These are phyloP conservation scores for Heterobasidion annosum DNA, from an alignment of 1,284 basidiomycete genomes.

Conservation along the genomic window DNA sequence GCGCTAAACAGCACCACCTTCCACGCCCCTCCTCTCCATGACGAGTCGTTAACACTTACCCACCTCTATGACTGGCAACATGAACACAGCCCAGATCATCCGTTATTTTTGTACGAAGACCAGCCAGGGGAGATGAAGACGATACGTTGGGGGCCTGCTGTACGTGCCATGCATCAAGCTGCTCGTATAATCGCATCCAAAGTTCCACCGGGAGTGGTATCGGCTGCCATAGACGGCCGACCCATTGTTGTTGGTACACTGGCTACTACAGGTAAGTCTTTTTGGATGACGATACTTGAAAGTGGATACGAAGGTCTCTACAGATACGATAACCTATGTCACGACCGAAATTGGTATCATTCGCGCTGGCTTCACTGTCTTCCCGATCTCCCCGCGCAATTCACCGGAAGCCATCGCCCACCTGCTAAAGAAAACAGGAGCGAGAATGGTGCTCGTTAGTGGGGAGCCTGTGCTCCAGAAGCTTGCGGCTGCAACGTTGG, in stretches of 20 bases:
- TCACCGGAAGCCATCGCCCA: conserved; percentile 20
- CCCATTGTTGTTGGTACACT: conserved; percentile 12
- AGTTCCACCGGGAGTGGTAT: background rate
- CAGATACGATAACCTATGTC: conserved; percentile 23
- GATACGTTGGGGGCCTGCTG: conserved; percentile 16
- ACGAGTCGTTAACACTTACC: conserved; percentile 8
- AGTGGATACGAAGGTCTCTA: background rate
- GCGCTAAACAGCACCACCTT: conserved; percentile 11
- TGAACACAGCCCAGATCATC: conserved; percentile 16
- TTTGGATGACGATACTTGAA: background rate
- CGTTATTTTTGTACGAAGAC: conserved; percentile 18
- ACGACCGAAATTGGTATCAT: conserved; percentile 18
- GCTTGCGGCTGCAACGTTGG: conserved; percentile 8
- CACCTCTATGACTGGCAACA: conserved; percentile 19
- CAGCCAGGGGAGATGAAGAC: conserved; percentile 7
- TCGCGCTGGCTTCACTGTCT: conserved; percentile 20
- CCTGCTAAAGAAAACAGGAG: conserved; percentile 12
- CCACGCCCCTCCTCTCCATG: conserved; percentile 9
- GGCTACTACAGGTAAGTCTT: conserved; percentile 13
- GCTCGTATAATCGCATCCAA: conserved; percentile 11
- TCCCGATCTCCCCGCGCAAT: conserved; percentile 22
- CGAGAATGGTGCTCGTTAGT: conserved; percentile 5
- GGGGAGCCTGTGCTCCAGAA: conserved; percentile 12
- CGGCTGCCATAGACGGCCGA: background rate
- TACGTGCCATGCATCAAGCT: conserved; percentile 16